Conservation (phyloP, 108 stramenopile species). For the Nannochloropsis salina region DNA sequence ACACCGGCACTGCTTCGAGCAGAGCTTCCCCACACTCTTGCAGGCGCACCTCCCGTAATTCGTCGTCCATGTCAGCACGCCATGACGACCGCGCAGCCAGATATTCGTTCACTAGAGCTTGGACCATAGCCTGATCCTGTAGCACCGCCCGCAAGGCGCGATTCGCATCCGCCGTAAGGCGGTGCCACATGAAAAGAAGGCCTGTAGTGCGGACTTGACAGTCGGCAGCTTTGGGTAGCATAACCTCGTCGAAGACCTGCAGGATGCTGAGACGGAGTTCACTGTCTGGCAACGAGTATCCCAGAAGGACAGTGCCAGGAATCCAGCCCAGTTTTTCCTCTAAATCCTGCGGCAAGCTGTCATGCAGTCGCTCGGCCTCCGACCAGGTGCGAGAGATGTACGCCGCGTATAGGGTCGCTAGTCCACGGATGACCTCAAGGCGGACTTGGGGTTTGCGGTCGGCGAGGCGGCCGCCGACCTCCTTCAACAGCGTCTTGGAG, state of each 20-base stretch:
- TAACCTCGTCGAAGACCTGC: conserved; percentile 28
- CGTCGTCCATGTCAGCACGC: conserved; percentile 17
- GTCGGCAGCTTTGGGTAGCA: conserved; percentile 21
- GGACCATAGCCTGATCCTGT: conserved; percentile 13
- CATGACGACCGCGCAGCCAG: neutral
- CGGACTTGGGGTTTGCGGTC: conserved; percentile 32
- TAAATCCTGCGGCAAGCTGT: conserved; percentile 23
- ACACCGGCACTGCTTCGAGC: neutral
- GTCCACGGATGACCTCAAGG: neutral
- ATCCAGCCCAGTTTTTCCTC: conserved; percentile 44
- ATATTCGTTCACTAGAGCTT: neutral
- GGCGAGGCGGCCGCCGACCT: conserved; percentile 31
- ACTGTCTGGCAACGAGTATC: conserved; percentile 18
- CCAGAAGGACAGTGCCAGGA: conserved; percentile 29
- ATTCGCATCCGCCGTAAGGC: neutral
- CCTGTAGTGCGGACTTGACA: conserved; percentile 11
- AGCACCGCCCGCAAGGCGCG: conserved; percentile 3
- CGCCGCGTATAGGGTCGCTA: neutral
- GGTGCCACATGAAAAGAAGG: neutral
- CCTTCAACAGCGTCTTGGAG: conserved; percentile 25
- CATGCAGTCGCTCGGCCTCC: neutral
- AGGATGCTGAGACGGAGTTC: conserved; percentile 25
- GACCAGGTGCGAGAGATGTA: conserved; percentile 21
- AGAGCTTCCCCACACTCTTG: conserved; percentile 8
- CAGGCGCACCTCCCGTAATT: neutral